phyloP scores from a whole-genome alignment of 768 basidiomycete genomes.

The Panellus pusillus region DNA sequence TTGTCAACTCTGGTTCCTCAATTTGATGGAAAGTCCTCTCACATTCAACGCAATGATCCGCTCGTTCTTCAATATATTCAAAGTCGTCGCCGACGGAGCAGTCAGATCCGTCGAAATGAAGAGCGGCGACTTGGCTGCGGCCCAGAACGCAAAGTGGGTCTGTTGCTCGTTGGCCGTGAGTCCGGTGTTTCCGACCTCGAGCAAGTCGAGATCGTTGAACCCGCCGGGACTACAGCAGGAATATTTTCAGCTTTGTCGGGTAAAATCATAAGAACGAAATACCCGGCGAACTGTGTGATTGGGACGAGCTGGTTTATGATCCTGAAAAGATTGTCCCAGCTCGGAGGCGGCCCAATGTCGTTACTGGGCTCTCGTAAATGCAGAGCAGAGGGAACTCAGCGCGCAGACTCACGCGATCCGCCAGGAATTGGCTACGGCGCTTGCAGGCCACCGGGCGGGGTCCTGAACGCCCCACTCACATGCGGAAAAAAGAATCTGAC shows the following conservation, averaged over 20 bases:
- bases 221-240: background rate
- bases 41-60: constrained; percentile 47
- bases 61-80: constrained; percentile 41
- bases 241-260: background rate
- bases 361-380: constrained; percentile 30
- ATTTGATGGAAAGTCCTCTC: constrained; percentile 9
- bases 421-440: constrained; percentile 50
- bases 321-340: constrained; percentile 48
- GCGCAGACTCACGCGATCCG: constrained; percentile 40
- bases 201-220: constrained; percentile 47
- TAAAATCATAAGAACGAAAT: constrained; percentile 41
- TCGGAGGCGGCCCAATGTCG: constrained; percentile 46
- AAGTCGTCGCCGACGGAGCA: constrained; percentile 31
- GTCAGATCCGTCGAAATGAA: constrained; percentile 46
- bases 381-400: background rate
- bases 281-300: constrained; percentile 47
- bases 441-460: constrained; percentile 51
- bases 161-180: constrained; percentile 43
- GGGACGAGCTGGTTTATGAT: constrained; percentile 56
- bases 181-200: constrained; percentile 51
- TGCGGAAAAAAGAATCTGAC: constrained; percentile 52
- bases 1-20: background rate
- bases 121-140: constrained; percentile 50
- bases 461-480: constrained; percentile 55
- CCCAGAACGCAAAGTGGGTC: constrained; percentile 55